A percentile compares a stretch with the other conserved stretches of the same genome.
Conservation (phyloP, 2,329 filamentous ascomycete species). For the Aureobasidium melanogenum region DNA sequence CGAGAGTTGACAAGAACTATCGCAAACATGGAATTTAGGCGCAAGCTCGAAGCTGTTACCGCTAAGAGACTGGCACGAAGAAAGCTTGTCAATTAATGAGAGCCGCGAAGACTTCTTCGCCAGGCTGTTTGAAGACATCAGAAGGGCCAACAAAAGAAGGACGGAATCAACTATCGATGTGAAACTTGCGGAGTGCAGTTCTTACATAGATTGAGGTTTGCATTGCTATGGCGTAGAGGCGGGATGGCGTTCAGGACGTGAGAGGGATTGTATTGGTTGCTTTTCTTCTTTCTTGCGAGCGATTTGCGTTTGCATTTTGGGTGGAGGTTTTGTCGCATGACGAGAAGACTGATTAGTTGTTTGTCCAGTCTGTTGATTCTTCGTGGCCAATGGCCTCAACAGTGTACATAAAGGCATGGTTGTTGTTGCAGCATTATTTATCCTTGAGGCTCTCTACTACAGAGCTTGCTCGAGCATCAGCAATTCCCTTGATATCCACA, state of each 20-base stretch:
- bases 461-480: background rate
- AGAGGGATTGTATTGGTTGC: background rate
- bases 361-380: background rate
- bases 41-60: slow-evolving; percentile 7
- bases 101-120: background rate
- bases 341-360: background rate
- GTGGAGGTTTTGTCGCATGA: background rate
- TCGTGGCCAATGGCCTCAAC: no score
- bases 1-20: background rate
- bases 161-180: background rate
- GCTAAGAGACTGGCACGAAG: slow-evolving; percentile 4
- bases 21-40: slow-evolving; percentile 8
- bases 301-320: background rate
- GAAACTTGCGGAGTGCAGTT: background rate
- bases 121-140: no score
- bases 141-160: no score
- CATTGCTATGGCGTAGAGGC: background rate
- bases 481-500: background rate
- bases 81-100: background rate
- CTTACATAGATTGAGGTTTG: background rate
- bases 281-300: background rate
- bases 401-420: background rate
- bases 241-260: background rate
- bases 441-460: no score
- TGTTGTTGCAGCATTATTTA: background rate